Evolutionary conservation across 1,284 basidiomycete genomes (phyloP), one percentile per base, ranked within the genome.

Genomic region (Pyrrhoderma lamaoense): DNA sequence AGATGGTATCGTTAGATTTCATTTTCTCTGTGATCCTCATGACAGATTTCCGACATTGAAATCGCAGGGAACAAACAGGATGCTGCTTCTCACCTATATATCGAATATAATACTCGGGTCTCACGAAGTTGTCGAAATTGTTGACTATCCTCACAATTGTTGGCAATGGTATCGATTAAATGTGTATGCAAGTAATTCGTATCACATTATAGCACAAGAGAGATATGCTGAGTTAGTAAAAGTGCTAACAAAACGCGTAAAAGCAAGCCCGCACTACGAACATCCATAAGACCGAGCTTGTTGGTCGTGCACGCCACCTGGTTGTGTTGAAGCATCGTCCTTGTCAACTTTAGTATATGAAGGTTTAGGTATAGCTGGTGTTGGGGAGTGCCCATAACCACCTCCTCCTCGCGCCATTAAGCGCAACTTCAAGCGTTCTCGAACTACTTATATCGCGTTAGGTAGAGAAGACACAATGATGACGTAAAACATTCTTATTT

Each of bases 101-200:
- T 43, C 91, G 84, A 63, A 95, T 88, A 65, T 96, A 95, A 62
- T 91, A 80, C 49, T 90, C 87, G 4, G 91, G 89, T 57, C 82
- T 72, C 56, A 72, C 71, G 64, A 89, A 93, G 42, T 85, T 78
- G 18, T 81, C 79, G 60, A 81, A 81, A 61, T 93, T 85, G 62
- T 93, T 92, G 69, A 85, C 89, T 91, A 19, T 16, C 35, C 23
- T 25, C 56, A 36, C 38, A 38, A n/a, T n/a, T n/a, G n/a, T n/a
- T n/a, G n/a, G n/a, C n/a, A n/a, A n/a, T n/a, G n/a, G n/a, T n/a
- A n/a, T n/a, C n/a, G n/a, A n/a, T n/a, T n/a, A n/a, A n/a, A n/a
- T n/a, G n/a, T n/a, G n/a, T n/a, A n/a, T n/a, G n/a, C n/a, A n/a
- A n/a, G n/a, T n/a, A n/a, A n/a, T n/a, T n/a, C n/a, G n/a, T n/a